Evolutionary conservation across 805 yeast genomes (phyloP).

Genomic region (Candida piceae): DNA sequence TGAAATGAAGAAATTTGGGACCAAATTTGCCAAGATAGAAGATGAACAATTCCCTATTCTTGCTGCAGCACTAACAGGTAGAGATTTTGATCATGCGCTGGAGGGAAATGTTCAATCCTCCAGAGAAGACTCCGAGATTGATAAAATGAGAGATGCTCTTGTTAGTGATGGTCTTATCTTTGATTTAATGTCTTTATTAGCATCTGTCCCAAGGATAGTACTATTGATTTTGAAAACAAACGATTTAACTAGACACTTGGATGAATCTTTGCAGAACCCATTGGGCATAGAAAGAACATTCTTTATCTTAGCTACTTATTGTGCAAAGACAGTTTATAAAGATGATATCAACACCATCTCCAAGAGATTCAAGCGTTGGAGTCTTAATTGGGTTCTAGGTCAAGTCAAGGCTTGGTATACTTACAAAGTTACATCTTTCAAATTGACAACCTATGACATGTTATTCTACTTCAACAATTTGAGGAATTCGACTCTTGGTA

Average conservation of each 20-base stretch:
- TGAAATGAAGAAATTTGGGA: constrained; percentile 69
- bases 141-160: constrained; percentile 59
- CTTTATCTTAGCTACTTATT: constrained; percentile 82
- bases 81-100: constrained; percentile 76
- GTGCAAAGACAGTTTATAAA: constrained; percentile 73
- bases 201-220: constrained; percentile 80
- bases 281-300: constrained; percentile 86
- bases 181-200: constrained; percentile 72
- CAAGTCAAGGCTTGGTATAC: constrained; percentile 28
- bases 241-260: constrained; percentile 85
- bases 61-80: constrained; percentile 92
- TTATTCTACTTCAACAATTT: constrained; percentile 16
- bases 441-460: constrained; percentile 32
- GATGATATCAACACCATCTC: constrained; percentile 37
- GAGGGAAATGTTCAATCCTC: constrained; percentile 52
- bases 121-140: constrained; percentile 60
- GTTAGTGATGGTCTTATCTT: constrained; percentile 59
- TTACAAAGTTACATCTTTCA: constrained; percentile 28
- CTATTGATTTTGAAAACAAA: constrained; percentile 86
- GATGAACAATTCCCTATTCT: constrained; percentile 79
- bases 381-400: constrained; percentile 22
- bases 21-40: constrained; percentile 68
- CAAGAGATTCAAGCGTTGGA: constrained; percentile 11
- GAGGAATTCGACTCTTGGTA: background rate
- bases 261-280: constrained; percentile 76